Evolutionary conservation across 176 grass and related monocot species (phyloP).

Genomic region (Triticum timopheevii): DNA sequence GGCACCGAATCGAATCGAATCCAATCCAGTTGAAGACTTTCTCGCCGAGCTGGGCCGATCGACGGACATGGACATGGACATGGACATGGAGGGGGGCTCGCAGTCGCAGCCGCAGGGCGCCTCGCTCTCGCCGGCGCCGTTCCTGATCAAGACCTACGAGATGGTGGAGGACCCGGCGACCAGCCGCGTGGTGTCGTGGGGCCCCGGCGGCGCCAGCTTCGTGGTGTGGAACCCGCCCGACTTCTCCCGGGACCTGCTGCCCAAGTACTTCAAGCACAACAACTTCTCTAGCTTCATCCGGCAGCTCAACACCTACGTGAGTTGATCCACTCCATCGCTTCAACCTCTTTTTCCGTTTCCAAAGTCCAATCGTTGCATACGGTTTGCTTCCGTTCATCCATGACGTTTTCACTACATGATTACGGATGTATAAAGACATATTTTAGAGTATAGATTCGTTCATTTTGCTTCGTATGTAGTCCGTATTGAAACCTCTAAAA

Average conservation of each 20-base stretch:
- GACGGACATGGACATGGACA: too few relatives aligned
- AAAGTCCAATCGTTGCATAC: too few relatives aligned
- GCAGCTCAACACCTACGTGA: slow-evolving; percentile 92
- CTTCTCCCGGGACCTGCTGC: slow-evolving; percentile 69
- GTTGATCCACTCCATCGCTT: neutral
- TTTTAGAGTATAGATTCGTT: too few relatives aligned
- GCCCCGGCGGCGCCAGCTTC: slow-evolving; percentile 59
- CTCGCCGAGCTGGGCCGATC: neutral
- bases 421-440: too few relatives aligned
- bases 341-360: too few relatives aligned
- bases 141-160: slow-evolving; percentile 80
- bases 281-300: slow-evolving; percentile 96
- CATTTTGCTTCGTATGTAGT: too few relatives aligned
- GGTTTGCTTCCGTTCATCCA: too few relatives aligned
- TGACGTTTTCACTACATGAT: too few relatives aligned
- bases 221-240: slow-evolving; percentile 71
- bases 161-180: slow-evolving; percentile 83
- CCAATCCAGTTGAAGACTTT: neutral
- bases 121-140: slow-evolving; percentile 56
- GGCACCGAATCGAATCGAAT: neutral
- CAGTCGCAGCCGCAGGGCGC: neutral
- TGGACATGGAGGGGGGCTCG: slow-evolving; percentile 28
- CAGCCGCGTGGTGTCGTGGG: slow-evolving; percentile 67
- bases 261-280: slow-evolving; percentile 96
- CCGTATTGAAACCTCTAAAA: too few relatives aligned